Conservation (phyloP, 805 yeast species). For the Yarrowia alimentaria region DNA sequence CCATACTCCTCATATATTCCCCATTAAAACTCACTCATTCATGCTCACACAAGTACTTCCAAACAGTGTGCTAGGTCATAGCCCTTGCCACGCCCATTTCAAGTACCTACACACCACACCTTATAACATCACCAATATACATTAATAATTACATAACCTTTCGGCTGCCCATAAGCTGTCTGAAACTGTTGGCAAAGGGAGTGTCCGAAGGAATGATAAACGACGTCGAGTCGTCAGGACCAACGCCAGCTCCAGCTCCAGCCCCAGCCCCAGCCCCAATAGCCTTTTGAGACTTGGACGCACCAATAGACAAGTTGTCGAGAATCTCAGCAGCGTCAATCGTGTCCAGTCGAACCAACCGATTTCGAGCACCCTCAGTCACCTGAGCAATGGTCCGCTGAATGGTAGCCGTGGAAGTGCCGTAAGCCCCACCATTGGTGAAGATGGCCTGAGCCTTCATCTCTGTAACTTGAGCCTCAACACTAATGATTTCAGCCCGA, state of each 20-base stretch:
- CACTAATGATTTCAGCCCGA: neutral
- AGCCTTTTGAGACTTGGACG: too few relatives aligned
- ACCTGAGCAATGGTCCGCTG: neutral
- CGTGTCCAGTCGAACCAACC: slow-evolving; percentile 12
- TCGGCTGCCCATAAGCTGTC: slow-evolving; percentile 17
- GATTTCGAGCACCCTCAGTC: slow-evolving; percentile 13
- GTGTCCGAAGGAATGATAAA: slow-evolving; percentile 6
- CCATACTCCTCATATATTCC: too few relatives aligned
- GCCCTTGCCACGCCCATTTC: too few relatives aligned
- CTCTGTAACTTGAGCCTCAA: slow-evolving; percentile 14
- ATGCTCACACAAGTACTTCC: too few relatives aligned
- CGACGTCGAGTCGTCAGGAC: neutral
- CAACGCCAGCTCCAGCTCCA: too few relatives aligned
- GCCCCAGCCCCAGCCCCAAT: neutral
- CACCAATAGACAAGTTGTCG: slow-evolving; percentile 1
- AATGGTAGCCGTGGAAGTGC: slow-evolving; percentile 6
- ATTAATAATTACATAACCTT: slow-evolving; percentile 16
- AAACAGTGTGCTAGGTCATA: too few relatives aligned
- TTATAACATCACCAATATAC: too few relatives aligned
- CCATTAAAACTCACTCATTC: too few relatives aligned
- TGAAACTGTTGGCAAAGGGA: slow-evolving; percentile 14
- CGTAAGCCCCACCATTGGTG: slow-evolving; percentile 1
- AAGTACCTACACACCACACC: too few relatives aligned
- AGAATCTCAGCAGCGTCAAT: slow-evolving; percentile 12
- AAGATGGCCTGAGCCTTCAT: slow-evolving; percentile 23